Conservation (phyloP, 352 stramenopile genomes). For the Globisporangium orthogonon region DNA sequence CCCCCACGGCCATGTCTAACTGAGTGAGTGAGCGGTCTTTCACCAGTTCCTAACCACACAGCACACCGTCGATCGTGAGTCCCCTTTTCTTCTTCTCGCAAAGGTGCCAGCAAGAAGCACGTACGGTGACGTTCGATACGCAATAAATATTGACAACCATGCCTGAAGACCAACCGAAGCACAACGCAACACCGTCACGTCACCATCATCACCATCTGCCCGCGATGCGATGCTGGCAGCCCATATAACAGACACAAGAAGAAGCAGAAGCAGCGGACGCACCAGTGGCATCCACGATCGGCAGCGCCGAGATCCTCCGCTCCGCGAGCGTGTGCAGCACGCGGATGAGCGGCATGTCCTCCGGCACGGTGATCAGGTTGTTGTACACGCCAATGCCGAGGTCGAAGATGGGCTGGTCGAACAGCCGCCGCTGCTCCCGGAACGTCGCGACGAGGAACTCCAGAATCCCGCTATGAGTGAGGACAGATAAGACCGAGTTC, state of each 20-base stretch:
- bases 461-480: constrained; percentile 92
- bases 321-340: constrained; percentile 88
- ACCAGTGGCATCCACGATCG: constrained; percentile 81
- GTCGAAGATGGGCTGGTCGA: constrained; percentile 95
- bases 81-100: neutral
- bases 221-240: too few relatives aligned
- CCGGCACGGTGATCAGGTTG: constrained; percentile 90
- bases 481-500: constrained; percentile 90
- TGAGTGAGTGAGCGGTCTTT: constrained; percentile 85
- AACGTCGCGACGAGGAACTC: constrained; percentile 96
- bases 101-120: constrained; percentile 1
- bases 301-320: constrained; percentile 71
- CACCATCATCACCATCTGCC: too few relatives aligned
- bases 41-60: constrained; percentile 54
- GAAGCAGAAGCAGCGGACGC: constrained; percentile 11
- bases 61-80: neutral
- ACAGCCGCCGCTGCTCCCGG: constrained; percentile 94
- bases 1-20: constrained; percentile 85
- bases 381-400: constrained; percentile 94
- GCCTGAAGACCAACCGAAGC: constrained; percentile 21
- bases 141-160: constrained; percentile 91
- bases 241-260: too few relatives aligned
- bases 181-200: constrained; percentile 6
- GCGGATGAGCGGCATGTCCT: constrained; percentile 91
- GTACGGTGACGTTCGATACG: constrained; percentile 85